Evolutionary conservation across 2,329 filamentous ascomycete species (phyloP).

Genomic region (Stagonosporopsis chrysanthemi): DNA sequence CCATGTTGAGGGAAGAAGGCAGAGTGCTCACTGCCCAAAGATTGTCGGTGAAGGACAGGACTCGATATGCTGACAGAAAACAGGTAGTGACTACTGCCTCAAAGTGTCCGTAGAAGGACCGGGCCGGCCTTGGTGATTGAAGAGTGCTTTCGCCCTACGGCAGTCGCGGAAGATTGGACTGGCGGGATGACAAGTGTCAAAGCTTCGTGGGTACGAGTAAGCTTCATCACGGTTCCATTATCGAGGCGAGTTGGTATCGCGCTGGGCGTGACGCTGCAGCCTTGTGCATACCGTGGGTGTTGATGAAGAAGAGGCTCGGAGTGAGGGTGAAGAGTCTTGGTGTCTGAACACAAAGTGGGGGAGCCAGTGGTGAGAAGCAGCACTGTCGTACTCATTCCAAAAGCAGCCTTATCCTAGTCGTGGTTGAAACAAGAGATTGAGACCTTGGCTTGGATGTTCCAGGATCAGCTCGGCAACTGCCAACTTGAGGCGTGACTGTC

Average conservation of each 20-base stretch:
- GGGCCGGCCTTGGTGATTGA: background rate
- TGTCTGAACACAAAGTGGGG: background rate
- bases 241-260: background rate
- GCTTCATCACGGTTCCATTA: background rate
- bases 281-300: background rate
- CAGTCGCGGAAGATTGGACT: background rate
- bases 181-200: background rate
- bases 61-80: background rate
- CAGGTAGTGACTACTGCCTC: background rate
- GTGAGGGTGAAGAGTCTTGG: background rate
- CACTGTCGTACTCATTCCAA: background rate
- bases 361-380: background rate
- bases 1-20: background rate
- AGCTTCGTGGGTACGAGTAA: background rate
- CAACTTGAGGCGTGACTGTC: background rate
- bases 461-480: background rate
- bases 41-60: background rate
- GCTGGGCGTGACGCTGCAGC: background rate
- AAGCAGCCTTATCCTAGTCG: background rate
- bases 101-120: background rate
- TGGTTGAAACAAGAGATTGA: background rate
- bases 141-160: background rate
- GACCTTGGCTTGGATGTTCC: background rate
- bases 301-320: background rate
- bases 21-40: background rate